These are phyloP conservation scores for Zymoseptoria ardabiliae DNA, from an alignment of 2,329 filamentous ascomycete species.

Conservation along the genomic window DNA sequence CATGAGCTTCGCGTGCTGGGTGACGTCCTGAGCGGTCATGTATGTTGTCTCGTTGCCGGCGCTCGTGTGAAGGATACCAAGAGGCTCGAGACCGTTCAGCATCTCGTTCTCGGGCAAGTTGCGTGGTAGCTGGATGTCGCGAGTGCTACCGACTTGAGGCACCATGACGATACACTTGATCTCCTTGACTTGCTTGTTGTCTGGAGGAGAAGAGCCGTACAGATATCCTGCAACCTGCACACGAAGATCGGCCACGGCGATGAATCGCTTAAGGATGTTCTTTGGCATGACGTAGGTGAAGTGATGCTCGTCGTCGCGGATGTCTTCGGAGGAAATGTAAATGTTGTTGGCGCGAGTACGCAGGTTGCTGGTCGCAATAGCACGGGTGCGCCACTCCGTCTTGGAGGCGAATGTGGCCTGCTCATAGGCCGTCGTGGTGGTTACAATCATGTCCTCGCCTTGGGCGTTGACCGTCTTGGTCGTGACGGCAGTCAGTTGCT, in stretches of 20 bases:
- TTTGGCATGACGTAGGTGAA: constrained; percentile 98
- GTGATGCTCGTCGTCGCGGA: constrained; percentile 78
- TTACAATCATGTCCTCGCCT: constrained; percentile 96
- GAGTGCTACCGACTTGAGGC: constrained; percentile 88
- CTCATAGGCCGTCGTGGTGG: constrained; percentile 95
- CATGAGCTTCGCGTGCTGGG: constrained; percentile 84
- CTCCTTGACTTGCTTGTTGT: constrained; percentile 96
- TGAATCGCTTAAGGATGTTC: constrained; percentile 97
- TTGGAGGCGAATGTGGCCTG: constrained; percentile 97
- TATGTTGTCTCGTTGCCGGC: constrained; percentile 92
- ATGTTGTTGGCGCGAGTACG: constrained; percentile 95
- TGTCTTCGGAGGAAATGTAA: constrained; percentile 93
- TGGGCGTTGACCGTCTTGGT: constrained; percentile 97
- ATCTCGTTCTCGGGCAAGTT: constrained; percentile 88
- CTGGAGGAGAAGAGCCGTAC: constrained; percentile 83
- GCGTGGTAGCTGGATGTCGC: constrained; percentile 84
- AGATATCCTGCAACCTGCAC: constrained; percentile 95
- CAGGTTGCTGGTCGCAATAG: constrained; percentile 92
- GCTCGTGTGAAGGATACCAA: constrained; percentile 91
- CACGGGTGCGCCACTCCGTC: constrained; percentile 95
- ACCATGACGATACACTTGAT: constrained; percentile 96
- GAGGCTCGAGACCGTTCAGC: constrained; percentile 75
- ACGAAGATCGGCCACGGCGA: constrained; percentile 90
- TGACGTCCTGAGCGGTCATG: constrained; percentile 93
- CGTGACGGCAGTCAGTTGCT: constrained; percentile 91